Conservation (phyloP, 148 eudicot genomes). For the Rhododendron ovatum region DNA sequence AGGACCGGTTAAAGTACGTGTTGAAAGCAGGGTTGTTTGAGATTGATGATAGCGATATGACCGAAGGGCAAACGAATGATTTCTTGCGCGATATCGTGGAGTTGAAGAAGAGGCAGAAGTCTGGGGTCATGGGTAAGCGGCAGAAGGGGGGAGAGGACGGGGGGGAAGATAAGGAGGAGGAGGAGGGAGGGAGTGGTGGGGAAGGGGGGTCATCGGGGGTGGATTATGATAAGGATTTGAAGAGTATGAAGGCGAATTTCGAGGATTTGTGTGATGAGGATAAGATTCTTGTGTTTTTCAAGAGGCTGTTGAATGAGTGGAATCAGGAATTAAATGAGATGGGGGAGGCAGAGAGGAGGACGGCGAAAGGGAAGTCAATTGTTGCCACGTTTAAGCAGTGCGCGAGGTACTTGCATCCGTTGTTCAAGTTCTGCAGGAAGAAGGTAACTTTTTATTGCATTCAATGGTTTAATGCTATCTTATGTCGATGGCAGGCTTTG, state of each 20-base stretch:
- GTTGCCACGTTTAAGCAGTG: conserved; percentile 96
- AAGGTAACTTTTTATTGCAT: conserved; percentile 33
- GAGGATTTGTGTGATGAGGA: conserved; percentile 86
- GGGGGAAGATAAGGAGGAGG: conserved; percentile 67
- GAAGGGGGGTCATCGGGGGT: conserved; percentile 55
- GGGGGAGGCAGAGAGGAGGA: conserved; percentile 63
- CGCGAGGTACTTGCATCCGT: conserved; percentile 78
- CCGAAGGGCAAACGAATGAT: conserved; percentile 92
- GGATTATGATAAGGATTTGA: conserved; percentile 82
- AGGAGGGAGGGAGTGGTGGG: conserved; percentile 74
- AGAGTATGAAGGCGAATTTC: conserved; percentile 74
- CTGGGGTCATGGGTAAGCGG: conserved; percentile 65
- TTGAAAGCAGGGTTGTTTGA: conserved; percentile 78
- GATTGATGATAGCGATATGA: conserved; percentile 86
- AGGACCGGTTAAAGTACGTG: conserved; percentile 63
- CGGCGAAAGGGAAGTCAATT: conserved; percentile 87
- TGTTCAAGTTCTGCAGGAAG: conserved; percentile 93
- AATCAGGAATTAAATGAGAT: conserved; percentile 72
- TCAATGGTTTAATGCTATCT: neutral
- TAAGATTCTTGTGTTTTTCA: conserved; percentile 90
- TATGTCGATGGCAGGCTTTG: neutral
- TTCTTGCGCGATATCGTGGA: conserved; percentile 85
- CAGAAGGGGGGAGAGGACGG: conserved; percentile 68
- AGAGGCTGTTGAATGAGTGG: conserved; percentile 92
- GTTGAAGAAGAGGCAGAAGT: conserved; percentile 82